Base-by-base conservation (phyloP, 768 basidiomycete species). In the Pleurotus cornucopiae region DNA sequence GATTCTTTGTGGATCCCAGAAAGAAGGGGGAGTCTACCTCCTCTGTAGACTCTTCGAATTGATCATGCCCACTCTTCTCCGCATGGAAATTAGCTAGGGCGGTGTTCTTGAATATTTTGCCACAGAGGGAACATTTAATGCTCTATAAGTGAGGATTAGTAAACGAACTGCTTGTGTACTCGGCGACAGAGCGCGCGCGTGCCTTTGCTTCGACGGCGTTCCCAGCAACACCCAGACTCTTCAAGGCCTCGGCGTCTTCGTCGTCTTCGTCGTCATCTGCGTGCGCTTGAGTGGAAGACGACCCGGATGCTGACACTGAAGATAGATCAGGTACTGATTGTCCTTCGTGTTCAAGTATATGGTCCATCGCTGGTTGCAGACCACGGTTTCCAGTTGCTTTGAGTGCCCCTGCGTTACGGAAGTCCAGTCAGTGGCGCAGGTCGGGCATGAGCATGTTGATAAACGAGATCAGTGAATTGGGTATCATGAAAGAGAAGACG, bases 31-130 rank as follows among this genome's bases (percentile, higher is more conserved):
- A 6, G 26, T 1, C 38, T 13, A 91, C 94, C 80, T 98, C 96
- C 64, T 98, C 94, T 0, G 85, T 91, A 1, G 90, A 94, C 66
- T 98, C 96, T 67, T 97, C 95, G 60, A 98, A 98, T 61, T 94
- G 86, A 69, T 93, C 87, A 67, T 99, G 96, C 0, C 96, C 96
- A 61, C 86, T 91, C 76, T 94, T 94, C 70, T 95, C 93, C 0
- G 94, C 95, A 64, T 97, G 95, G 69, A 84, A 96, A 61, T 91
- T 91, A 12, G 92, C 95, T 13, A 96, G 75, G 2, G 90, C 91
- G 0, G 90, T 88, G 62, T 91, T 94, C 64, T 72, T 76, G 77
- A 97, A 97, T 20, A 84, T 76, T 73, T 97, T 97, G 58, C 86
- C 83, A 68, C 94, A 96, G 63, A 88, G 69, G 5, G 84, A 79